Base-by-base conservation (phyloP, 2,329 filamentous ascomycete species). In the Rugonectria rugulosa region DNA sequence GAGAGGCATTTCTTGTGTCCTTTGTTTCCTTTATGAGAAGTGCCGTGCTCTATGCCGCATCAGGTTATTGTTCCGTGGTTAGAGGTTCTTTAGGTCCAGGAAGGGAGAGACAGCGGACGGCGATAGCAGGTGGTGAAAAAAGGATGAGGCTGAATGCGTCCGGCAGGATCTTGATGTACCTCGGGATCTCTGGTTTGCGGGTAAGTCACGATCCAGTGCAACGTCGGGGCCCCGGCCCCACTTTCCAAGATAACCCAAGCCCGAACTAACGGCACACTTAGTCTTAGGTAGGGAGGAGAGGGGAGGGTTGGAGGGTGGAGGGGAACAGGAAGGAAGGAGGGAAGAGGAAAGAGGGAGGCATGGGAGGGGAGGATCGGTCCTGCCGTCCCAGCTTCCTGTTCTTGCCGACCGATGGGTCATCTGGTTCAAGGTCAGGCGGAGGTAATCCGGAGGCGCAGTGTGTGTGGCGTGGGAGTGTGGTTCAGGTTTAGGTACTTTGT, bases 1-100 rank as follows among this genome's bases (percentile, higher is more conserved):
- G 45, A 92, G 77, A 57, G 86, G 79, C 86, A 89, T 90, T 26
- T 53, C 65, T n/a, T 36, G 10, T 23, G 8, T 11, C n/a, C n/a
- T 34, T 34, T 14, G 4, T 20, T 10, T 20, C 9, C 4, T 14
- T 7, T 24, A 20, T 17, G 29, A 23, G 36, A 23, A 19, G 14
- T 23, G 19, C 36, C 19, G 20, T 3, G 9, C n/a, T 21, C 29
- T 8, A 21, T 20, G 21, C 12, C 10, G 31, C n/a, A 12, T n/a
- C 26, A n/a, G 12, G 29, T 34, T 14, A 26, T 24, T 11, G n/a
- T 26, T n/a, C 3, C n/a, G 6, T 9, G 31, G 26, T 29, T 31
- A 41, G 24, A 26, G 40, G 34, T 48, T 34, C 20, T 12, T 34
- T 14, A 19, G 29, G 19, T 34, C 6, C 31, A 19, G 5, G 37